A percentile compares a stretch with the other conserved stretches of the same genome.
phyloP scores from a whole-genome alignment of 176 grass and related monocot species.

The Triticum timopheevii region DNA sequence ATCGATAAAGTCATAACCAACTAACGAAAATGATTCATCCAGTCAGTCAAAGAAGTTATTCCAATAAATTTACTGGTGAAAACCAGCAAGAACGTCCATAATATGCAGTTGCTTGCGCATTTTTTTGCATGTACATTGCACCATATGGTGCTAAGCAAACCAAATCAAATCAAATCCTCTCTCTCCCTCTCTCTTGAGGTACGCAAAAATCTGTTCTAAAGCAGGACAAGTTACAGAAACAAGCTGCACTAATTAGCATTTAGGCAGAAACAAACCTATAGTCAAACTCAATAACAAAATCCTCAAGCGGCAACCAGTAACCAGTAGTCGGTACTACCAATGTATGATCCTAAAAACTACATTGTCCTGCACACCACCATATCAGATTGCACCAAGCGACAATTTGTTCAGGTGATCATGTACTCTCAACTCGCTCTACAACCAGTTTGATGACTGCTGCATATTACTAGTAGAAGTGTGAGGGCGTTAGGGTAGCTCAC shows the following conservation, averaged over 20 bases:
- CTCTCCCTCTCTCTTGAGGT: background rate
- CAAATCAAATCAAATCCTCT: background rate
- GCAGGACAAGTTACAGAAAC: background rate
- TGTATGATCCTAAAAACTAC: background rate
- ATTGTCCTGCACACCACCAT: background rate
- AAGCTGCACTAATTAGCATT: too few species aligned
- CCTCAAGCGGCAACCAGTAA: background rate
- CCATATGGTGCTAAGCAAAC: background rate
- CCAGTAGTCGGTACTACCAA: background rate
- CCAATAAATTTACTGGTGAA: background rate
- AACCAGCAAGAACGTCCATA: background rate
- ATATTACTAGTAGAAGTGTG: constrained; percentile 2
- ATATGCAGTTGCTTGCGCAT: background rate
- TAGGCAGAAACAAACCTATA: background rate
- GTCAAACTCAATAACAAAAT: background rate
- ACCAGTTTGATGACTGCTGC: background rate
- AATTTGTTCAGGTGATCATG: background rate
- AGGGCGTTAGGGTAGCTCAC: constrained; percentile 43
- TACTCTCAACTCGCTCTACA: background rate
- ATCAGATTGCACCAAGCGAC: background rate
- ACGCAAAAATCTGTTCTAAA: background rate
- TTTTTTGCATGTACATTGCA: background rate
- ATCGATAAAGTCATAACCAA: too few species aligned
- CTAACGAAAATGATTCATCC: too few species aligned
- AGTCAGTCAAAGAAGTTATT: background rate